Evolutionary conservation across 2,329 filamentous ascomycete genomes (phyloP).

Genomic region (Metarhizium sp.): DNA sequence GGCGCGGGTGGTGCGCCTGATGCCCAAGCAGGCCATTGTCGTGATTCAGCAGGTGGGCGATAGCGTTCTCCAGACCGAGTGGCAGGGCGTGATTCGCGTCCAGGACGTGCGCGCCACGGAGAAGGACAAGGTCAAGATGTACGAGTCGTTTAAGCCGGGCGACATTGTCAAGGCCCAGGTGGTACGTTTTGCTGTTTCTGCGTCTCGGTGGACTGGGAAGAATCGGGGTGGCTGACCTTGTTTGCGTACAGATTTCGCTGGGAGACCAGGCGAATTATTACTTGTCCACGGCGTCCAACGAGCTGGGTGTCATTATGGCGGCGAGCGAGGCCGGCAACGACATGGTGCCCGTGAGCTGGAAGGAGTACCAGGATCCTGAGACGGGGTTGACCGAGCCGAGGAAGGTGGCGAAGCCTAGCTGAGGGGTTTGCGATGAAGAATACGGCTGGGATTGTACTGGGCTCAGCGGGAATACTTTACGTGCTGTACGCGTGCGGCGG

Average conservation of each 20-base stretch:
- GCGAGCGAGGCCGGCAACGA: conserved; percentile 78
- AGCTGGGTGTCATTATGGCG: conserved; percentile 89
- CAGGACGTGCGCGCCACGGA: conserved; percentile 94
- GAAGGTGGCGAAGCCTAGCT: conserved; percentile 92
- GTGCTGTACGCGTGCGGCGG: too few relatives aligned
- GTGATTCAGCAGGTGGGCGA: conserved; percentile 77
- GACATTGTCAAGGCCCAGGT: conserved; percentile 85
- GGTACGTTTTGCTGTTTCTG: conserved; percentile 36
- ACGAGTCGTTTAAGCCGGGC: conserved; percentile 84
- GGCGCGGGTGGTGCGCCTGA: conserved; percentile 75
- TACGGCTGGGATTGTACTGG: not conserved
- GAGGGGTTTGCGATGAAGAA: conserved; percentile 24
- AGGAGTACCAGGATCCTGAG: conserved; percentile 78
- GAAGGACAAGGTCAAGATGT: conserved; percentile 87
- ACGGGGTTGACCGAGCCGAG: conserved; percentile 68
- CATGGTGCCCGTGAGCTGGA: conserved; percentile 93
- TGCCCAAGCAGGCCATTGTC: conserved; percentile 74
- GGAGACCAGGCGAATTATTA: conserved; percentile 96
- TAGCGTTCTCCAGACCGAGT: conserved; percentile 65
- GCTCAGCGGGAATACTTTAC: not conserved
- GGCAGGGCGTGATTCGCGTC: conserved; percentile 74
- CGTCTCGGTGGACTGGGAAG: not conserved
- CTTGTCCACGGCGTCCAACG: conserved; percentile 82
- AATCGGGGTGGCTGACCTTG: not conserved
- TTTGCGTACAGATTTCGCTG: conserved; percentile 56